These are phyloP conservation scores for Neofusicoccum laricinum DNA, from an alignment of 2,329 filamentous ascomycete genomes.

Conservation along the genomic window DNA sequence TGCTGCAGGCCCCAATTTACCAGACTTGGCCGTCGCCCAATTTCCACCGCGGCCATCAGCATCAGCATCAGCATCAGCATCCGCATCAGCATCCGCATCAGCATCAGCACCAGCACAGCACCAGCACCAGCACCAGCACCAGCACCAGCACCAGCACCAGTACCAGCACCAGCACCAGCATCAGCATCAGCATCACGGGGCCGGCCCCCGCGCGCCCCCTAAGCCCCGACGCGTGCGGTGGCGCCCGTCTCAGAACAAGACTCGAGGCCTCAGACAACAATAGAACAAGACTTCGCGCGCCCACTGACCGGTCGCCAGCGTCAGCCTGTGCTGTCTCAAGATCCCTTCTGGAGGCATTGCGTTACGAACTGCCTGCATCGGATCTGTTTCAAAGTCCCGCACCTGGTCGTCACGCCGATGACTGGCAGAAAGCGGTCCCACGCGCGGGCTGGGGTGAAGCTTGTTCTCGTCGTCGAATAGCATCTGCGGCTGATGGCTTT, in stretches of 20 bases:
- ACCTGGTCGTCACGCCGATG: background rate
- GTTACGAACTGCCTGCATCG: constrained; percentile 1
- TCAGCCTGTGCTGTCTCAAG: background rate
- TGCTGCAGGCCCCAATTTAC: background rate
- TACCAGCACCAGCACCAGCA: background rate
- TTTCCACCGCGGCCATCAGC: constrained; percentile 9
- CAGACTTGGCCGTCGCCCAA: background rate
- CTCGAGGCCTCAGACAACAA: constrained; percentile 2
- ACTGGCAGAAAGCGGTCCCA: background rate
- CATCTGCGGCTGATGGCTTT: background rate
- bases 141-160: background rate
- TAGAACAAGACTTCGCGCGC: background rate
- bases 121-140: background rate
- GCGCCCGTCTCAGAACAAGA: background rate
- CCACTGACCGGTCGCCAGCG: background rate
- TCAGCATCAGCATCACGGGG: background rate
- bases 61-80: background rate
- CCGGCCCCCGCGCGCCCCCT: background rate
- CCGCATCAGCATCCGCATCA: background rate
- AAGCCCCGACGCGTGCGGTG: background rate
- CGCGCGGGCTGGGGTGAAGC: background rate
- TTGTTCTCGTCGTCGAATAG: background rate
- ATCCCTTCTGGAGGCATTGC: background rate
- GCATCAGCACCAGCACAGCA: background rate
- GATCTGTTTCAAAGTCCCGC: constrained; percentile 2